Percentiles rank a stretch among this genome's conserved stretches.
phyloP scores from a whole-genome alignment of 179 eudicot species.

The Silene noctiflora region DNA sequence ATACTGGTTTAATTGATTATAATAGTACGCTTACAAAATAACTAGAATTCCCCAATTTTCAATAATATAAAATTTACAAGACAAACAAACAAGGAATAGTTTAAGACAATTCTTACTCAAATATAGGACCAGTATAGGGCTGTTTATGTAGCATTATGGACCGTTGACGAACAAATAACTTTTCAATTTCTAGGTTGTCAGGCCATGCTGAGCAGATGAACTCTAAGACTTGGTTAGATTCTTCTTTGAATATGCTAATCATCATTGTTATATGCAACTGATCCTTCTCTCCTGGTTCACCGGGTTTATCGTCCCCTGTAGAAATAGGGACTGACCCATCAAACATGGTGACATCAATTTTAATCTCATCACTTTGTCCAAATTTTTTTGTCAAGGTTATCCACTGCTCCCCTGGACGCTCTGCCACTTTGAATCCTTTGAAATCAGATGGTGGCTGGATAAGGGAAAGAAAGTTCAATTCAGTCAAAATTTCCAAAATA shows the following conservation, averaged over 20 bases:
- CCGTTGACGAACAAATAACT: conserved; percentile 47
- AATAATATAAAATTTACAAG: background rate
- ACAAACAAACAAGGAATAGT: conserved; percentile 11
- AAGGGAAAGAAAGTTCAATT: conserved; percentile 9
- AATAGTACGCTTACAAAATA: background rate
- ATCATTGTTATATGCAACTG: conserved; percentile 58
- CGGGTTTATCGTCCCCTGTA: conserved; percentile 37
- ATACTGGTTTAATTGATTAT: too few species aligned
- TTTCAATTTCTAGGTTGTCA: conserved; percentile 55
- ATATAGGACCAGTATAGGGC: conserved; percentile 66
- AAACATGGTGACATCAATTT: conserved; percentile 77
- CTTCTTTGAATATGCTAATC: conserved; percentile 57
- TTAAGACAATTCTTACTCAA: conserved; percentile 42
- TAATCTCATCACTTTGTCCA: conserved; percentile 66
- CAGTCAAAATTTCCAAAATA: background rate
- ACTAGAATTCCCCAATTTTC: too few species aligned
- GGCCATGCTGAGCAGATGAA: conserved; percentile 92
- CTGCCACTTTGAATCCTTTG: conserved; percentile 58
- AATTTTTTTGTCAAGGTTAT: conserved; percentile 56
- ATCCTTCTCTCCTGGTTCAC: conserved; percentile 38
- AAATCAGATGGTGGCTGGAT: conserved; percentile 46
- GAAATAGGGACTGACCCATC: conserved; percentile 55
- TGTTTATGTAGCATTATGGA: conserved; percentile 35
- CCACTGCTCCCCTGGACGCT: conserved; percentile 82
- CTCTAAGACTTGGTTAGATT: conserved; percentile 48